These are phyloP conservation scores for Kluyveromyces marxianus DNA, from an alignment of 1,139 yeast genomes.

Conservation along the genomic window DNA sequence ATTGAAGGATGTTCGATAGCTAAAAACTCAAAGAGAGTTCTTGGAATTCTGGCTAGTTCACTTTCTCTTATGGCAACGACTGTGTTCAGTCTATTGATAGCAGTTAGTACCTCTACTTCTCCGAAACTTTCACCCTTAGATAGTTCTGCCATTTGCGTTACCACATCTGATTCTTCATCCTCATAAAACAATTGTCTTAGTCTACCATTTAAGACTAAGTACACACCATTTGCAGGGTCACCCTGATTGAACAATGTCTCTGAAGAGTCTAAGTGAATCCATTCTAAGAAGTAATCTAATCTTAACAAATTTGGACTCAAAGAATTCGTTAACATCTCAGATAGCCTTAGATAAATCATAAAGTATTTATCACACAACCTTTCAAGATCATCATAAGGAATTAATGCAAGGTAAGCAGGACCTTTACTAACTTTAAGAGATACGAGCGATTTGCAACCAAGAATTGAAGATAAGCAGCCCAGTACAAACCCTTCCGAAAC, in stretches of 20 bases:
- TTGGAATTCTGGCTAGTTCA: constrained; percentile 87
- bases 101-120: constrained; percentile 89
- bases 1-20: constrained; percentile 83
- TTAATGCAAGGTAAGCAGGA: constrained; percentile 61
- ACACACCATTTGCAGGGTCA: constrained; percentile 86
- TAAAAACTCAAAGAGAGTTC: constrained; percentile 76
- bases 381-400: constrained; percentile 58
- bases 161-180: constrained; percentile 2
- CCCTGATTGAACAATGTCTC: constrained; percentile 73
- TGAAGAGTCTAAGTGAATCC: constrained; percentile 90
- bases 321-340: constrained; percentile 59
- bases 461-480: constrained; percentile 75
- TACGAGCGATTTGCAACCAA: constrained; percentile 75
- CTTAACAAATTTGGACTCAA: constrained; percentile 62
- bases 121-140: constrained; percentile 96
- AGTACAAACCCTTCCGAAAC: constrained; percentile 77
- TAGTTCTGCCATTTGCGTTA: constrained; percentile 47
- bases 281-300: constrained; percentile 86
- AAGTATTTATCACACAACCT: constrained; percentile 68
- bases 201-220: constrained; percentile 84
- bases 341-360: constrained; percentile 66
- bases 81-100: constrained; percentile 63
- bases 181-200: constrained; percentile 50
- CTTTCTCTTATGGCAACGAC: constrained; percentile 88
- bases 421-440: constrained; percentile 48